These are phyloP conservation scores for Debaryomycetaceae sp. DNA, from an alignment of 1,139 yeast species.

Conservation along the genomic window DNA sequence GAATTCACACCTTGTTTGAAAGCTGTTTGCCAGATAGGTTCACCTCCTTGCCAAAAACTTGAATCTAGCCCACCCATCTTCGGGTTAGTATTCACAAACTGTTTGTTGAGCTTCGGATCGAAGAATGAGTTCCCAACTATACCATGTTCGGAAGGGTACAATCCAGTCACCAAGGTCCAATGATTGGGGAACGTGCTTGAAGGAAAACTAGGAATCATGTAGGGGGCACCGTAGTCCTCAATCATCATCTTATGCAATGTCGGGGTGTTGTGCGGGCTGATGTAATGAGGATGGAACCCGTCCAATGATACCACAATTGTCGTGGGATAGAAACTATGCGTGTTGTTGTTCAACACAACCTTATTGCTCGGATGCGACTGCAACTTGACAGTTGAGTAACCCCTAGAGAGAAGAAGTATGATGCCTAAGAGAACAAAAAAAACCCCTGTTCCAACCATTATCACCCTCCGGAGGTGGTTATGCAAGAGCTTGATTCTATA, in stretches of 20 bases:
- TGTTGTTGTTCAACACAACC: conserved; percentile 53
- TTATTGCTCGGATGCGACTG: conserved; percentile 13
- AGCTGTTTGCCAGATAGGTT: conserved; percentile 85
- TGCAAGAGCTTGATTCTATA: conserved; percentile 21
- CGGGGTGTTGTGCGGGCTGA: conserved; percentile 68
- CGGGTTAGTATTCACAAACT: conserved; percentile 65
- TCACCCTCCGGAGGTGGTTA: conserved; percentile 12
- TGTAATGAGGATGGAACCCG: conserved; percentile 89
- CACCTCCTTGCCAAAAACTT: conserved; percentile 80
- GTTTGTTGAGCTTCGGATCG: conserved; percentile 54
- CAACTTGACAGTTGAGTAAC: neutral
- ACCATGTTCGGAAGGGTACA: conserved; percentile 82
- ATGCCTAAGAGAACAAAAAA: conserved; percentile 1
- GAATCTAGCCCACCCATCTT: conserved; percentile 53
- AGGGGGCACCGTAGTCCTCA: conserved; percentile 69
- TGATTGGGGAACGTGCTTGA: conserved; percentile 89
- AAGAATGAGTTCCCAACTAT: conserved; percentile 81
- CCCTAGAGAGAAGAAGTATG: neutral
- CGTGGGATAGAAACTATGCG: conserved; percentile 70
- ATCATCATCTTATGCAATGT: conserved; percentile 55
- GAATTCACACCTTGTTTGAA: conserved; percentile 56
- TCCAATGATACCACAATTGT: conserved; percentile 77
- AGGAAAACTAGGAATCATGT: conserved; percentile 84
- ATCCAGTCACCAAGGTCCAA: conserved; percentile 86
- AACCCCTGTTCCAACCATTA: neutral